Evolutionary conservation across 2,329 filamentous ascomycete genomes (phyloP), one percentile per base, ranked within the genome.

Genomic region (Aspergillus carbonarius): DNA sequence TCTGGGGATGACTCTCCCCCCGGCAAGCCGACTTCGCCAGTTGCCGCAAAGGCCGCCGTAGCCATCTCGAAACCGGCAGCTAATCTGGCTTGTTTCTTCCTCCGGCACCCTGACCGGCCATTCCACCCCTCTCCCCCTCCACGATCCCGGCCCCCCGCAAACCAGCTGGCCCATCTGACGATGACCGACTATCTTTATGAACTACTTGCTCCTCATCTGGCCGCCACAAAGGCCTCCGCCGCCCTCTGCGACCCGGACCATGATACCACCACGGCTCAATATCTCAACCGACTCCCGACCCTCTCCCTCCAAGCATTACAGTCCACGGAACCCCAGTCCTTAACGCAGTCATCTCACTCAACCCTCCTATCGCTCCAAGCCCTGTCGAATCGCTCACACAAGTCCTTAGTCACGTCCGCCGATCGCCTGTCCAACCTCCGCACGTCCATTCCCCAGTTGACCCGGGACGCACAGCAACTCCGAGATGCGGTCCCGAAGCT

Each of bases 301-400:
- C 87, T 96, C 54, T 86, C 91, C 12, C 82, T 96, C 52, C 82
- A 87, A 23, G 85, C 89, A 35, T 83, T 98, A 55, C 85, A 85
- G 52, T 85, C 85, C 23, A 87, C 84, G 6, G 95, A 99, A 74
- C 88, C 89, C 0, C 87, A 92, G 61, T 87, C 86, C 0, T 84
- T 98, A n/a, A 81, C 89, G 0, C 91, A 97, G 68, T 83, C 87
- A 56, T 88, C 90, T 3, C 92, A 97, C 62, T 90, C 91, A 0
- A 84, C 90, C 40, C 83, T 93, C 13, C 85, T 96, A 40, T 91
- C 92, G 0, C 83, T 98, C 1, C 95, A 99, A 73, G 85, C 87
- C 0, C 85, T 98, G 51, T 93, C 93, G 7, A 96, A 96, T 68
- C 90, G 91, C 66, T 96, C 93, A 0, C 89, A 97, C 75, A 91